phyloP scores from a whole-genome alignment of 2,329 filamentous ascomycete genomes.

The Pseudogymnoascus sp. region DNA sequence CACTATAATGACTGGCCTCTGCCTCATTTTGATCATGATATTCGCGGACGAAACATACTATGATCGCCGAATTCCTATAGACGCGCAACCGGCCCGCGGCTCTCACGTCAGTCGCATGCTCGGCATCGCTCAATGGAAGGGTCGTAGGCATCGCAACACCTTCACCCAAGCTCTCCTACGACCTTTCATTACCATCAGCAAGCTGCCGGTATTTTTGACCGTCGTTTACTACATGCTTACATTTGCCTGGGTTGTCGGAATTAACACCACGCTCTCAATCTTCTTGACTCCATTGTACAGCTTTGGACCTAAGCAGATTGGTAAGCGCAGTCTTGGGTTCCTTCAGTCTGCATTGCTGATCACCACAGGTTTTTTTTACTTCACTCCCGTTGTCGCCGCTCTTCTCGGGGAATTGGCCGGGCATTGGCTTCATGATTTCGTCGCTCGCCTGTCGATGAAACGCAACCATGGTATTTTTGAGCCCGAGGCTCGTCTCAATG shows the following conservation, averaged over 20 bases:
- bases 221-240: slow-evolving; percentile 36
- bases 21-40: slow-evolving; percentile 28
- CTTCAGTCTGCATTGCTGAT: not conserved
- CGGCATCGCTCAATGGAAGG: slow-evolving; percentile 28
- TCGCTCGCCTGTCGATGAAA: slow-evolving; percentile 41
- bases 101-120: slow-evolving; percentile 26
- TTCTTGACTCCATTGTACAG: slow-evolving; percentile 46
- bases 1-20: slow-evolving; percentile 36
- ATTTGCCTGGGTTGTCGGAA: slow-evolving; percentile 48
- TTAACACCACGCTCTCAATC: slow-evolving; percentile 51
- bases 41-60: slow-evolving; percentile 47
- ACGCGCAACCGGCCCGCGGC: slow-evolving; percentile 32
- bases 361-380: slow-evolving; percentile 45
- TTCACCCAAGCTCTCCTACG: slow-evolving; percentile 37
- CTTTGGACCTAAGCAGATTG: slow-evolving; percentile 45
- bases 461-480: slow-evolving; percentile 48
- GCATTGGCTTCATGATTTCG: slow-evolving; percentile 50
- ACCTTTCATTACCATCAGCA: slow-evolving; percentile 35
- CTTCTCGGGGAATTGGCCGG: slow-evolving; percentile 48
- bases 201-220: slow-evolving; percentile 35
- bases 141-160: slow-evolving; percentile 33
- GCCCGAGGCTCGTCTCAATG: slow-evolving; percentile 48
- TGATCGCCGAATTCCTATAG: slow-evolving; percentile 36
- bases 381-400: slow-evolving; percentile 49
- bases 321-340: slow-evolving; percentile 28